phyloP scores from a whole-genome alignment of 2,329 filamentous ascomycete species.

The Nemania abortiva region DNA sequence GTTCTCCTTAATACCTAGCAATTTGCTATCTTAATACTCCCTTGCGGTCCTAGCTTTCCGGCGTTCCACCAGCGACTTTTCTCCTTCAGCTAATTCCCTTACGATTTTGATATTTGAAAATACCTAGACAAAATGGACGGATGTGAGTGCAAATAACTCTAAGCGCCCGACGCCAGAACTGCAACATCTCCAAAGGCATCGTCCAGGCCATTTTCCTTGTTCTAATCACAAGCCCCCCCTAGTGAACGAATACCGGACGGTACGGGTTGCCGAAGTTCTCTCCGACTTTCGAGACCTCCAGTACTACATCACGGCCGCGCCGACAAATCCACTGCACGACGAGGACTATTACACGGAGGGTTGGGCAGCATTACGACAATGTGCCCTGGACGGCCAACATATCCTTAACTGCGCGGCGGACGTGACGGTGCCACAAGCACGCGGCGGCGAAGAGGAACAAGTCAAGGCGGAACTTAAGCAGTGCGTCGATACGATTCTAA shows the following conservation, averaged over 20 bases:
- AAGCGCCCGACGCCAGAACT: constrained; percentile 10
- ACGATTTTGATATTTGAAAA: constrained; percentile 12
- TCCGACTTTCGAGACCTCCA: constrained; percentile 72
- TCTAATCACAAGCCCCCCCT: constrained; percentile 40
- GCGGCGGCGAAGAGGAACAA: constrained; percentile 69
- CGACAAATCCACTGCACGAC: constrained; percentile 65
- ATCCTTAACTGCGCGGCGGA: constrained; percentile 75
- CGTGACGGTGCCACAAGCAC: constrained; percentile 66
- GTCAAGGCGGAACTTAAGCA: constrained; percentile 72
- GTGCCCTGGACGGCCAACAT: constrained; percentile 71
- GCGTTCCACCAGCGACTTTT: constrained; percentile 29
- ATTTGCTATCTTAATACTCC: constrained; percentile 26
- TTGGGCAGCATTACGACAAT: constrained; percentile 72
- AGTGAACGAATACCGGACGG: constrained; percentile 72
- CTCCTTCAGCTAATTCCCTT: constrained; percentile 17
- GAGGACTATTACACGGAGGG: constrained; percentile 74
- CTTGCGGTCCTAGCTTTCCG: constrained; percentile 7
- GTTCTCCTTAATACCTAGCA: constrained; percentile 30
- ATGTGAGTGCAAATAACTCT: constrained; percentile 47
- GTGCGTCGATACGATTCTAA: constrained; percentile 55
- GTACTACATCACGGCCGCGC: constrained; percentile 70
- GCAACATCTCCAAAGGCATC: constrained; percentile 5
- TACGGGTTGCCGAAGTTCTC: constrained; percentile 71
- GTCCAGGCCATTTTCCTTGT: neutral
- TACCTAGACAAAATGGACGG: constrained; percentile 49